Percentiles rank a stretch among this genome's conserved stretches.
phyloP scores from a whole-genome alignment of 495 filamentous ascomycete genomes.

The Pyrenula aspistea region DNA sequence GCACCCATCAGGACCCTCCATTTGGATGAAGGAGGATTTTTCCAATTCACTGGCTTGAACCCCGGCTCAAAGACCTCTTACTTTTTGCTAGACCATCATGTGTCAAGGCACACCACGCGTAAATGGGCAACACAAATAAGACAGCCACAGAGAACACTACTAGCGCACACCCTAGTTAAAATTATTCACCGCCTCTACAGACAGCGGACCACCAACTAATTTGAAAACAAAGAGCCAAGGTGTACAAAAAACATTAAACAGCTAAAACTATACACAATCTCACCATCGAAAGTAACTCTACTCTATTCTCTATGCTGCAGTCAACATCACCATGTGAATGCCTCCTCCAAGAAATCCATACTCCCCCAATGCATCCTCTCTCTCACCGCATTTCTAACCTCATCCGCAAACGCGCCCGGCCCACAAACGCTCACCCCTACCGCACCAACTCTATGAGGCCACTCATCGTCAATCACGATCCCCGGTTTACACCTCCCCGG shows the following conservation, averaged over 20 bases:
- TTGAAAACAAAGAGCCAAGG: neutral
- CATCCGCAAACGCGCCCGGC: slow-evolving; percentile 78
- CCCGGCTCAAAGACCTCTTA: too few relatives aligned
- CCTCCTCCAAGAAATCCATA: slow-evolving; percentile 89
- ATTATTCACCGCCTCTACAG: too few relatives aligned
- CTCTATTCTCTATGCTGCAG: slow-evolving; percentile 1
- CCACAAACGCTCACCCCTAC: slow-evolving; percentile 84
- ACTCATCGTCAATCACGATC: slow-evolving; percentile 62
- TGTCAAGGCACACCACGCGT: too few relatives aligned
- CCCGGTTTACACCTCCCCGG: slow-evolving; percentile 50
- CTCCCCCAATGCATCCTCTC: slow-evolving; percentile 48
- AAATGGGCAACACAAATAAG: too few relatives aligned
- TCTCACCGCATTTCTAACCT: slow-evolving; percentile 65
- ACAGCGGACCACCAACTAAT: neutral
- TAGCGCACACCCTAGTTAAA: too few relatives aligned
- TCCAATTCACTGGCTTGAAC: too few relatives aligned
- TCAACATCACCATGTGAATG: slow-evolving; percentile 64
- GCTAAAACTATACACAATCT: neutral
- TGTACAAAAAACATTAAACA: neutral
- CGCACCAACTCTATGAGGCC: slow-evolving; percentile 65
- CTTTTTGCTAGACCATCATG: too few relatives aligned
- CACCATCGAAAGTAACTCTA: neutral
- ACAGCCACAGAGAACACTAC: too few relatives aligned
- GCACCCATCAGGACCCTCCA: too few relatives aligned
- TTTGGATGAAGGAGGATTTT: too few relatives aligned